Conservation (phyloP, 768 basidiomycete species). For the Boletus rubropictus region DNA sequence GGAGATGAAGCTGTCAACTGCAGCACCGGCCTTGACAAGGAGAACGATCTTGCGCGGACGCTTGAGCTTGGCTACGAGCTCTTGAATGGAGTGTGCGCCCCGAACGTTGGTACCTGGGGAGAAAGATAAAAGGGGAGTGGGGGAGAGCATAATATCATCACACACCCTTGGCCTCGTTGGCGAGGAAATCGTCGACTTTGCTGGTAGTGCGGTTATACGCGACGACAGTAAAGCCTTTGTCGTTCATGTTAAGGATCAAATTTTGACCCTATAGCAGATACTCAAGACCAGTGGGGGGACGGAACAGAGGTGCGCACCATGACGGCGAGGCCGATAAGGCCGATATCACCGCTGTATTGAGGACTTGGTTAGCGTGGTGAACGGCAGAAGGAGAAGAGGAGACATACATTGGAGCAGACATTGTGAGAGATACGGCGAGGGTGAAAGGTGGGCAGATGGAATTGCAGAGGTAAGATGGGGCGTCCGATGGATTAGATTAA, state of each 20-base stretch:
- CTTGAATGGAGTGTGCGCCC: slow-evolving; percentile 90
- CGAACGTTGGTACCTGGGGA: slow-evolving; percentile 86
- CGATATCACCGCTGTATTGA: slow-evolving; percentile 80
- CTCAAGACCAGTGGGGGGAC: slow-evolving; percentile 8
- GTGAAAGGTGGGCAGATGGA: slow-evolving; percentile 27
- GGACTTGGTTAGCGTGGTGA: slow-evolving; percentile 20
- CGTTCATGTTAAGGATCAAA: slow-evolving; percentile 97
- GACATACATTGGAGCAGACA: slow-evolving; percentile 49
- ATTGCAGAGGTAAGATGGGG: slow-evolving; percentile 21
- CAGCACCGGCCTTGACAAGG: slow-evolving; percentile 95
- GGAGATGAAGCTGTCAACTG: slow-evolving; percentile 92
- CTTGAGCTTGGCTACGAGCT: slow-evolving; percentile 90
- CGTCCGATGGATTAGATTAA: slow-evolving; percentile 26
- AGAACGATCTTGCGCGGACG: slow-evolving; percentile 94
- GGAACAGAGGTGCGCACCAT: slow-evolving; percentile 57
- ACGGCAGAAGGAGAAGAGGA: slow-evolving; percentile 4
- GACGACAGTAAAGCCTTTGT: slow-evolving; percentile 97
- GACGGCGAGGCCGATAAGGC: slow-evolving; percentile 97
- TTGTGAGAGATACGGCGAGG: slow-evolving; percentile 30
- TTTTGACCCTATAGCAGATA: slow-evolving; percentile 73
- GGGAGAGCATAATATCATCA: slow-evolving; percentile 26
- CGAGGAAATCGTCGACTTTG: slow-evolving; percentile 95
- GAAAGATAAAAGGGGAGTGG: slow-evolving; percentile 17
- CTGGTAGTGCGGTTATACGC: slow-evolving; percentile 95
- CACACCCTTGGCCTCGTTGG: slow-evolving; percentile 95